phyloP scores from a whole-genome alignment of 805 yeast genomes.

The Lipomyces mesembrius region DNA sequence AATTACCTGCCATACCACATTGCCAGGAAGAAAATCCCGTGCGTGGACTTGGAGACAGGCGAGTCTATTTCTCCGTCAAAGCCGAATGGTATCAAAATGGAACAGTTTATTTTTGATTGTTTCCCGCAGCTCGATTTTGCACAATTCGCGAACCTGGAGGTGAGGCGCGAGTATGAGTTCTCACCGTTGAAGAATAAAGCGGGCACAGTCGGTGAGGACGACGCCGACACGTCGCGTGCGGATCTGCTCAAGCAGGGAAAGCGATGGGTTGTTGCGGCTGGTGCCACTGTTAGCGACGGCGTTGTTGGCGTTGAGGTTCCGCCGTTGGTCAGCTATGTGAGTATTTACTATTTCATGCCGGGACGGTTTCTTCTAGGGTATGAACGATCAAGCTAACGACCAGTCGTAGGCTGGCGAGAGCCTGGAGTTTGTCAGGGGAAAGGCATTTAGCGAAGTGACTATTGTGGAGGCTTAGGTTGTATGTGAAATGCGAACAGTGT shows the following conservation, averaged over 20 bases:
- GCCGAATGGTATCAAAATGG: constrained; percentile 92
- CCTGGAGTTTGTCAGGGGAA: constrained; percentile 59
- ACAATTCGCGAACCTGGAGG: constrained; percentile 91
- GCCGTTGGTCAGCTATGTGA: constrained; percentile 70
- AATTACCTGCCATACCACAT: constrained; percentile 86
- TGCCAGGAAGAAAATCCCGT: constrained; percentile 86
- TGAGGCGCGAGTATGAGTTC: constrained; percentile 80
- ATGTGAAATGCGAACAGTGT: not conserved
- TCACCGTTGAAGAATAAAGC: constrained; percentile 89
- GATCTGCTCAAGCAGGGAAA: constrained; percentile 71
- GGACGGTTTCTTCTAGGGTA: constrained; percentile 42
- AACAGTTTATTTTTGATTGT: constrained; percentile 96
- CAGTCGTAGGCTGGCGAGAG: constrained; percentile 60
- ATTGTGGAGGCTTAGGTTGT: not conserved
- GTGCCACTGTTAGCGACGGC: constrained; percentile 53
- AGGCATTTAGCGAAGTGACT: constrained; percentile 41
- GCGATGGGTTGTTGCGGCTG: constrained; percentile 70
- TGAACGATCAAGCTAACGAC: constrained; percentile 48
- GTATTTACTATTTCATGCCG: constrained; percentile 53
- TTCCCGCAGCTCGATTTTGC: constrained; percentile 74
- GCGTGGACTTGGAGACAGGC: constrained; percentile 55
- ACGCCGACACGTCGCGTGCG: constrained; percentile 77
- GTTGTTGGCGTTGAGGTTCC: constrained; percentile 71
- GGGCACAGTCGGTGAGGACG: constrained; percentile 58
- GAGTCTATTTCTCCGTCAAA: constrained; percentile 62